These are phyloP conservation scores for Camelina neglecta DNA, from an alignment of 345 rosid genomes.

Conservation along the genomic window DNA sequence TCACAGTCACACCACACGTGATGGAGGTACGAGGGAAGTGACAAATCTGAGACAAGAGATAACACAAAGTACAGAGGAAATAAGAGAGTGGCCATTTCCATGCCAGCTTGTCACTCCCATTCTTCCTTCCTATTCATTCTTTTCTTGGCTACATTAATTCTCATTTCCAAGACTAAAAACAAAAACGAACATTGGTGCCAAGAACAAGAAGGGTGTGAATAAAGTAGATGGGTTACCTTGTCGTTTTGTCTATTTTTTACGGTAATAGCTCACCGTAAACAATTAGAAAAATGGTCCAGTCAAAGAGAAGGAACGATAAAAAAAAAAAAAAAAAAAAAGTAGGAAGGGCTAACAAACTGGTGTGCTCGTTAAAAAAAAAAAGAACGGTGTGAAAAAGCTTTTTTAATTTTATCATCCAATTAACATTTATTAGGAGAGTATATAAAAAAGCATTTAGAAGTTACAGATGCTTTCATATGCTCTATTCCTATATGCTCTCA, in stretches of 20 bases:
- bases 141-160: slow-evolving; percentile 3
- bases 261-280: not conserved
- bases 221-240: not conserved
- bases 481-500: no score
- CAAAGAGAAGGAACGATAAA: no score
- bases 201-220: no score
- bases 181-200: not conserved
- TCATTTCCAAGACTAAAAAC: slow-evolving; percentile 9
- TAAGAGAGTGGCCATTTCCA: slow-evolving; percentile 31
- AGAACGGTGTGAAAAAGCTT: not conserved
- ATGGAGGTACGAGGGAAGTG: slow-evolving; percentile 23
- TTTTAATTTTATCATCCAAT: no score
- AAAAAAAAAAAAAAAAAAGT: no score
- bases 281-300: not conserved
- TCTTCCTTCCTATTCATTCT: not conserved
- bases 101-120: slow-evolving; percentile 36
- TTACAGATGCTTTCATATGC: no score
- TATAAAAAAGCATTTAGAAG: no score
- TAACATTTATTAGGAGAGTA: no score
- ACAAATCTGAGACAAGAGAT: not conserved
- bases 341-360: no score
- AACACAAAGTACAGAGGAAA: slow-evolving; percentile 7
- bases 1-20: slow-evolving; percentile 30
- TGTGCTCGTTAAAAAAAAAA: not conserved
- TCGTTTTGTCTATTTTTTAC: not conserved